Percentiles rank a stretch among this genome's conserved stretches.
These are phyloP conservation scores for Parasitella parasitica DNA, from an alignment of 371 early-diverging fungal genomes.

Conservation along the genomic window DNA sequence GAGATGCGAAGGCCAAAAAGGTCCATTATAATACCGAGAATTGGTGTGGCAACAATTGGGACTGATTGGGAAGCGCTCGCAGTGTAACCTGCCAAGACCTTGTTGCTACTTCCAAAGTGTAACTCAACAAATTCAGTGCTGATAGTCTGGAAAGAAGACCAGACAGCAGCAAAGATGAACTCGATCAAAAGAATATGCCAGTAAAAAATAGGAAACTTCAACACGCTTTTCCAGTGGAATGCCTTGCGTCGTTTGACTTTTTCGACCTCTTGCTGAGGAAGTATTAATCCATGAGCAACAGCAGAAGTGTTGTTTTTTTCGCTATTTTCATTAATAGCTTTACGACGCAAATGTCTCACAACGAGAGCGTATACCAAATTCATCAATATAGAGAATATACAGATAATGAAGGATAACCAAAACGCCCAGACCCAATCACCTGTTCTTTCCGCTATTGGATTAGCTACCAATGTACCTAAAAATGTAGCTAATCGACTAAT, in stretches of 20 bases:
- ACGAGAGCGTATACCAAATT: conserved; percentile 53
- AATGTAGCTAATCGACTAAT: conserved; percentile 57
- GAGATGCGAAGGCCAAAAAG: conserved; percentile 39
- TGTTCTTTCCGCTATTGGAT: conserved; percentile 28
- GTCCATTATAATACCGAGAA: conserved; percentile 64
- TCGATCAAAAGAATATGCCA: conserved; percentile 43
- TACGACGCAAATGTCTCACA: conserved; percentile 24
- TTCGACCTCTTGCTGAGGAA: conserved; percentile 17
- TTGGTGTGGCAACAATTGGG: conserved; percentile 66
- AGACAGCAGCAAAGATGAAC: conserved; percentile 45
- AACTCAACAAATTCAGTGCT: conserved; percentile 38
- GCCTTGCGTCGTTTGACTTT: conserved; percentile 17
- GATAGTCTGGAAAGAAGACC: conserved; percentile 51
- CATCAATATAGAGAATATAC: conserved; percentile 55
- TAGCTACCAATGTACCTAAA: conserved; percentile 36
- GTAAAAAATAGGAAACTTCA: conserved; percentile 40
- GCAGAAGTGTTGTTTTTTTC: not conserved
- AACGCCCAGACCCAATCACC: conserved; percentile 43
- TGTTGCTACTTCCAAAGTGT: conserved; percentile 29
- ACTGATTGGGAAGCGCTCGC: conserved; percentile 61
- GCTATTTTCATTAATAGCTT: not conserved
- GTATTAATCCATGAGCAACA: not conserved
- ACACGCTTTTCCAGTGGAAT: conserved; percentile 27
- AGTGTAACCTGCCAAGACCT: conserved; percentile 46
- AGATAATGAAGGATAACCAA: conserved; percentile 39